Percentiles rank a stretch among this genome's conserved stretches.
Conservation (phyloP, 2,329 filamentous ascomycete genomes). For the Penicillium sp. region DNA sequence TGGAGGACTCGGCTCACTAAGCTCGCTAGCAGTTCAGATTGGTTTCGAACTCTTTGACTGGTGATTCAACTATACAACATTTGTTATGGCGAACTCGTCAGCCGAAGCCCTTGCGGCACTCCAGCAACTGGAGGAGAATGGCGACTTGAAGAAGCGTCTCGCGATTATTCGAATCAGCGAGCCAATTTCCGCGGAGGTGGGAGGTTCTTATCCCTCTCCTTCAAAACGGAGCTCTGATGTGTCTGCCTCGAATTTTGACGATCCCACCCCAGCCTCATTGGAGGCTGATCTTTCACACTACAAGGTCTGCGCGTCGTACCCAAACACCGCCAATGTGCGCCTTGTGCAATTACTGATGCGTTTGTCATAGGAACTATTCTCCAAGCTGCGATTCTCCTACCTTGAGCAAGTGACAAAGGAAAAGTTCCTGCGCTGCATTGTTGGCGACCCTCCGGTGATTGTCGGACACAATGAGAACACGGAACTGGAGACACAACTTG, state of each 20-base stretch:
- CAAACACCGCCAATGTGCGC: neutral
- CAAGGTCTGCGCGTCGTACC: slow-evolving; percentile 49
- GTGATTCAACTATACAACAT: neutral
- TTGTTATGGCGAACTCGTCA: slow-evolving; percentile 21
- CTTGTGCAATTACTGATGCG: slow-evolving; percentile 2
- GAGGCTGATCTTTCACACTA: slow-evolving; percentile 85
- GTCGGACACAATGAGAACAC: slow-evolving; percentile 79
- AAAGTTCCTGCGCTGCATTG: slow-evolving; percentile 90
- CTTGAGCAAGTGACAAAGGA: slow-evolving; percentile 98
- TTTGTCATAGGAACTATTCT: slow-evolving; percentile 70
- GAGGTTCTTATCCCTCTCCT: slow-evolving; percentile 28
- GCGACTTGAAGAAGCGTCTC: slow-evolving; percentile 51
- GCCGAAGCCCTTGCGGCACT: slow-evolving; percentile 43
- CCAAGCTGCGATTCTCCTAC: slow-evolving; percentile 94
- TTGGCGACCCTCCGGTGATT: slow-evolving; percentile 82
- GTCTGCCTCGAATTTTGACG: slow-evolving; percentile 65
- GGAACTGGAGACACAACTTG: slow-evolving; percentile 67
- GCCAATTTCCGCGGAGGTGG: slow-evolving; percentile 57
- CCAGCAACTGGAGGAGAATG: slow-evolving; percentile 43
- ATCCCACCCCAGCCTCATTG: slow-evolving; percentile 69
- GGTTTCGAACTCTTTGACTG: no score
- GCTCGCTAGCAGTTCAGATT: neutral
- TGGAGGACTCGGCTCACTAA: neutral
- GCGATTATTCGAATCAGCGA: slow-evolving; percentile 75
- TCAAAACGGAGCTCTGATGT: slow-evolving; percentile 66